Evolutionary conservation across 2,329 filamentous ascomycete genomes (phyloP).

Genomic region (Fonsecaea multimorphosa): DNA sequence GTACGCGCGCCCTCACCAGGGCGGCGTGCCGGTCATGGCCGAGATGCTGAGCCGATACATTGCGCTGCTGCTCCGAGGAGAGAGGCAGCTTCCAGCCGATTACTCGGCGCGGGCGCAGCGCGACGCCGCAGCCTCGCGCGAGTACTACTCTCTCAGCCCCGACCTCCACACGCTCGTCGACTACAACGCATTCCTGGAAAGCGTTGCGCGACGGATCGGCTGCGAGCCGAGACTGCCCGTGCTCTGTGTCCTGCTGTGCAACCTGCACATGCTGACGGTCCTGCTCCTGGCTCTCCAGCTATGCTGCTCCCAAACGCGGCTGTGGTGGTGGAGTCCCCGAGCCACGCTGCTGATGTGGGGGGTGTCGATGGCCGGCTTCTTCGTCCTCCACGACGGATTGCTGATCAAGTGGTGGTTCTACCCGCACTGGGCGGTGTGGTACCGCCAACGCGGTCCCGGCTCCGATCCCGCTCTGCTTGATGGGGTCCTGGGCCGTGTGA

Average conservation of each 20-base stretch:
- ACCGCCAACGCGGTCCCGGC: constrained; percentile 22
- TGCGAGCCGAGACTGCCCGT: constrained; percentile 22
- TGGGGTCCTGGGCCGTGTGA: constrained; percentile 3
- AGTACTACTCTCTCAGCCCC: constrained; percentile 26
- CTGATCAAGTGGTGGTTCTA: constrained; percentile 31
- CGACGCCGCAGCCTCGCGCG: constrained; percentile 22
- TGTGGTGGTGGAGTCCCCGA: neutral
- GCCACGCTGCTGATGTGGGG: constrained; percentile 14
- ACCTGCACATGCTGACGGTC: constrained; percentile 24
- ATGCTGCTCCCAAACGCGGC: neutral
- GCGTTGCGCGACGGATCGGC: constrained; percentile 22
- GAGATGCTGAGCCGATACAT: constrained; percentile 30
- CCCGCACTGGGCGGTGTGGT: constrained; percentile 27
- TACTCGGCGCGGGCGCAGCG: constrained; percentile 14
- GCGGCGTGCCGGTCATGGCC: constrained; percentile 25
- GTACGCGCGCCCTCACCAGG: constrained; percentile 26
- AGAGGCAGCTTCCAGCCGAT: constrained; percentile 16
- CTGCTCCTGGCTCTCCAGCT: constrained; percentile 3
- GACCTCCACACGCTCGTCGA: constrained; percentile 24
- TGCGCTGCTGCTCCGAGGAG: constrained; percentile 17
- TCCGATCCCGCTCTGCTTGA: constrained; percentile 13
- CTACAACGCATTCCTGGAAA: constrained; percentile 29
- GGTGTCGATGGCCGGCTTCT: constrained; percentile 18
- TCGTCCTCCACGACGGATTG: constrained; percentile 21
- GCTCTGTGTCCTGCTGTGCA: constrained; percentile 11